Conservation (phyloP, 768 basidiomycete species). For the Calocera viscosa region DNA sequence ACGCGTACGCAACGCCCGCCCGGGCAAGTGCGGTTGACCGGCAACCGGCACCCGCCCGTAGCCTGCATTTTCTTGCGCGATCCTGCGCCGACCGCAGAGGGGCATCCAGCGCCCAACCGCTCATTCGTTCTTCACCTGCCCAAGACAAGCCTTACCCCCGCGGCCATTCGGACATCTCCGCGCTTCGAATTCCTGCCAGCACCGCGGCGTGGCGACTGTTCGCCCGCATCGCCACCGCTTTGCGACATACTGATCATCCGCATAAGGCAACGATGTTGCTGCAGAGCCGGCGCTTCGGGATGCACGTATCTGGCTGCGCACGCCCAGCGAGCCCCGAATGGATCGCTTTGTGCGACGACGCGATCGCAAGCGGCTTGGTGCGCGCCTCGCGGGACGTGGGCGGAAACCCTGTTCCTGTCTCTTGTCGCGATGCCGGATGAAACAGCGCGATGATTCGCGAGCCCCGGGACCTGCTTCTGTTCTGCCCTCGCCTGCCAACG, state of each 20-base stretch:
- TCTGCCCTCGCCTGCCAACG: neutral
- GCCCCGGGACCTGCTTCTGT: neutral
- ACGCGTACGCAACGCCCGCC: neutral
- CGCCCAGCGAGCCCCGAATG: neutral
- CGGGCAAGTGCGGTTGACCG: neutral
- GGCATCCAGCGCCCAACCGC: neutral
- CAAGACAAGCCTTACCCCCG: neutral
- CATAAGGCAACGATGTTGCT: neutral
- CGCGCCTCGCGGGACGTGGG: neutral
- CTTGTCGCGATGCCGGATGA: neutral
- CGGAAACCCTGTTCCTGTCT: neutral
- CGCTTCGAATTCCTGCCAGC: slow-evolving; percentile 6
- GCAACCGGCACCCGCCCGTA: neutral
- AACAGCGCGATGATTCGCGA: neutral
- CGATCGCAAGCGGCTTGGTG: neutral
- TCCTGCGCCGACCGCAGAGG: too few relatives aligned
- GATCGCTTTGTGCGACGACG: slow-evolving; percentile 1
- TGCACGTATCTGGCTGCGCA: neutral
- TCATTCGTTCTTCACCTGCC: slow-evolving; percentile 4
- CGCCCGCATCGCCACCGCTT: neutral
- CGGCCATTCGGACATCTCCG: neutral
- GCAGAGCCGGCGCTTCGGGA: neutral
- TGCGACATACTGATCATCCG: neutral
- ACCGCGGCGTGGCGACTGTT: neutral
- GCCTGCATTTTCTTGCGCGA: neutral